Evolutionary conservation across 495 filamentous ascomycete genomes (phyloP).

Genomic region (Apodospora peruviana): DNA sequence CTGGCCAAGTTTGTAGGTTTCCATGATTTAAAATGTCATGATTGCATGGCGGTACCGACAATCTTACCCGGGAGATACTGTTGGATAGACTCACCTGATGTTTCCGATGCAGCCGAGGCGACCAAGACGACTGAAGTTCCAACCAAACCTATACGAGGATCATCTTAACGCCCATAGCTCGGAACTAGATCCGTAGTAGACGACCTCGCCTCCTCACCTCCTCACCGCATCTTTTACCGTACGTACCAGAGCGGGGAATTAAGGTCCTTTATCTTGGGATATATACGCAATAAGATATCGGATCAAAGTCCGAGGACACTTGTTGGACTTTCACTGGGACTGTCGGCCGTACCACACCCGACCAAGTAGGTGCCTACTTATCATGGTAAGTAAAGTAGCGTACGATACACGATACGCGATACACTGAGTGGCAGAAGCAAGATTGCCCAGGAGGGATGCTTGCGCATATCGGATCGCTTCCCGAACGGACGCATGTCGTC

Average conservation of each 20-base stretch:
- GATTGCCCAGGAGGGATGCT: neutral
- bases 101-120: neutral
- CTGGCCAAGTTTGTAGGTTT: too few relatives aligned
- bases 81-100: neutral
- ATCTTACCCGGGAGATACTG: neutral
- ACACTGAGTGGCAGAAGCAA: neutral
- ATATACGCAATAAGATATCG: neutral
- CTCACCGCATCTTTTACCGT: neutral
- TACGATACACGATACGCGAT: neutral
- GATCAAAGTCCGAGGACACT: neutral
- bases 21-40: too few relatives aligned
- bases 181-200: neutral
- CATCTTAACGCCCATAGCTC: neutral
- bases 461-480: too few relatives aligned
- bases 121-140: too few relatives aligned
- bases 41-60: too few relatives aligned
- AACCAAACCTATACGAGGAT: neutral
- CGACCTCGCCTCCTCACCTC: neutral
- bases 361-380: neutral
- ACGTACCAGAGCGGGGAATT: neutral
- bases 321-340: neutral
- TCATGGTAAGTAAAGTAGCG: neutral
- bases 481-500: neutral
- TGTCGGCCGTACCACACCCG: neutral
- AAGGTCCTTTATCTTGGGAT: neutral